Base-by-base conservation (phyloP, 331 rosid species). In the Spiraea crenata region DNA sequence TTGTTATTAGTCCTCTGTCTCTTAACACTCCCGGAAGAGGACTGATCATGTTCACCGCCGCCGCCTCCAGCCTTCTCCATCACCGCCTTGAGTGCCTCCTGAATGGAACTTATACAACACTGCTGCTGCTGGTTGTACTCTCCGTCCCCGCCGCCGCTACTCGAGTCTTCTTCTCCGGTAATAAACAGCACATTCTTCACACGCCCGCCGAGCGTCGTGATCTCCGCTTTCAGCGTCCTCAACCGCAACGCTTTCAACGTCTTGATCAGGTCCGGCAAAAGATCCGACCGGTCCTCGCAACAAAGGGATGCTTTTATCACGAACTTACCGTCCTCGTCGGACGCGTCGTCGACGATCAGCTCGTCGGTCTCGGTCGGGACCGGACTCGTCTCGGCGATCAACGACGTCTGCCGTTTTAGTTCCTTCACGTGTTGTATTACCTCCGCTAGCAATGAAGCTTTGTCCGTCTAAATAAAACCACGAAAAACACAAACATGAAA, bases 381-480 rank as follows among this genome's bases (percentile, higher is more conserved):
- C 12, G 92, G 76, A 76, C 85, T 92, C 4, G 90, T 90, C 81
- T 92, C 98, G 0, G 88, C 96, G 61, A 90, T 90, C 35, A 85
- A 15, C 0, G 96, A 85, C 0, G 98, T 92, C 63, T 92, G 89
- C 4, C 90, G 88, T 70, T 92, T 92, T 51, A 92, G 87, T 76
- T 90, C 96, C 78, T 90, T 92, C 74, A 92, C 96, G 65, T 90
- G 98, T 39, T 92, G 87, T 61, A 92, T 92, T 56, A 92, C 98
- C 77, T 92, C 98, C 0, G 96, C 98, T 3, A 92, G 61, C 46
- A 92, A 62, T 1, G 98, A 92, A 41, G 98, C 98, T 72, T 92
- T 92, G 79, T 92, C 98, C 49, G 98, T 92, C 98, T 92, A 19
- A 11, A 65, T 14, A 59, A 67, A 31, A 57, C 9, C 19, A 45